Evolutionary conservation across 331 rosid genomes (phyloP).

Genomic region (Dryas integrifolia): DNA sequence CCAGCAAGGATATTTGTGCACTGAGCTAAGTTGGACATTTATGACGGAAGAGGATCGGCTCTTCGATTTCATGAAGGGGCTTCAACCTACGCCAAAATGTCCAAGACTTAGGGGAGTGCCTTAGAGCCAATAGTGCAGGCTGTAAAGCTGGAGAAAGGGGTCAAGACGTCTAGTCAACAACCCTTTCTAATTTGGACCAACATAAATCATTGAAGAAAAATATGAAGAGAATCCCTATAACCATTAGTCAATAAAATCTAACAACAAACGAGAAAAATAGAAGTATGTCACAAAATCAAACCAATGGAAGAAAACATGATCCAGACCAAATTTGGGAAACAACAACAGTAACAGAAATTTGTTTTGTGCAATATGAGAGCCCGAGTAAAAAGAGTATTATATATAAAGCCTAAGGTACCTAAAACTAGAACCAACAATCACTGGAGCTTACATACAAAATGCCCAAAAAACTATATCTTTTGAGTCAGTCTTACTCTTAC

Average conservation of each 20-base stretch:
- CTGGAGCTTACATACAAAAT: background rate
- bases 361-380: background rate
- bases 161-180: no score
- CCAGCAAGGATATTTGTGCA: background rate
- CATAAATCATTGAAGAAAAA: background rate
- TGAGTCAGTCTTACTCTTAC: slow-evolving; percentile 30
- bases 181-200: no score
- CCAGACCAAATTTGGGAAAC: background rate
- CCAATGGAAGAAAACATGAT: background rate
- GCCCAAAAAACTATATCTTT: background rate
- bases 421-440: background rate
- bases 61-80: no score
- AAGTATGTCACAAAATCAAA: background rate
- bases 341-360: background rate
- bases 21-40: background rate
- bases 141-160: no score
- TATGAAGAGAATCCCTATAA: background rate
- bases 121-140: no score
- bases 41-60: no score
- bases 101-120: no score
- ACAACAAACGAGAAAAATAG: background rate
- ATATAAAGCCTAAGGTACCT: background rate
- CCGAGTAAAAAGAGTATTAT: no score
- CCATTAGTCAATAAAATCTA: background rate
- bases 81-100: no score